A percentile compares a stretch with the other conserved stretches of the same genome.
phyloP scores from a whole-genome alignment of 2,329 filamentous ascomycete genomes.

The Fusarium nanum region DNA sequence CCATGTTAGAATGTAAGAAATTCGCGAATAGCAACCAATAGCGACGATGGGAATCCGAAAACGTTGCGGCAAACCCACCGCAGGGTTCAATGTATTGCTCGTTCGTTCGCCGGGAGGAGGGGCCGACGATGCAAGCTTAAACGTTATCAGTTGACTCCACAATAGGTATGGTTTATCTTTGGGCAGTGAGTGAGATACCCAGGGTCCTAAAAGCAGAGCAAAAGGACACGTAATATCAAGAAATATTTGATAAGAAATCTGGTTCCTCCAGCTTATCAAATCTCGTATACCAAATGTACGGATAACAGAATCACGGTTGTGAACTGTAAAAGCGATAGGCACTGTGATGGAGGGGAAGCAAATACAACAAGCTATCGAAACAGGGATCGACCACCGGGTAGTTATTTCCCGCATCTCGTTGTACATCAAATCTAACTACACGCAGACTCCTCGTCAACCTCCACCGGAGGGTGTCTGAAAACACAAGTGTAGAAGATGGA shows the following conservation, averaged over 20 bases:
- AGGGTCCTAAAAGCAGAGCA: neutral
- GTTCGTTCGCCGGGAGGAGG: neutral
- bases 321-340: neutral
- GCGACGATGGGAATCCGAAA: neutral
- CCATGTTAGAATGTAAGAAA: neutral
- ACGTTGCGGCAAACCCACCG: neutral
- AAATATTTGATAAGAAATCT: too few species aligned
- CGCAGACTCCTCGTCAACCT: too few species aligned
- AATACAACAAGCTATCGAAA: too few species aligned
- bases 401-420: too few species aligned
- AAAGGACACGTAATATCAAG: neutral
- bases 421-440: too few species aligned
- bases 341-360: too few species aligned
- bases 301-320: neutral
- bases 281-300: neutral
- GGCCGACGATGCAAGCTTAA: neutral
- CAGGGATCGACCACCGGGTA: too few species aligned
- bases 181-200: too few species aligned
- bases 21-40: neutral
- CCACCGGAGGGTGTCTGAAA: too few species aligned
- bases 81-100: neutral
- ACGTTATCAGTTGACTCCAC: too few species aligned
- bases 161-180: too few species aligned
- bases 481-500: too few species aligned
- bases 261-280: neutral